Evolutionary conservation across 345 rosid species (phyloP).

Genomic region (Zanthoxylum bungeanum): DNA sequence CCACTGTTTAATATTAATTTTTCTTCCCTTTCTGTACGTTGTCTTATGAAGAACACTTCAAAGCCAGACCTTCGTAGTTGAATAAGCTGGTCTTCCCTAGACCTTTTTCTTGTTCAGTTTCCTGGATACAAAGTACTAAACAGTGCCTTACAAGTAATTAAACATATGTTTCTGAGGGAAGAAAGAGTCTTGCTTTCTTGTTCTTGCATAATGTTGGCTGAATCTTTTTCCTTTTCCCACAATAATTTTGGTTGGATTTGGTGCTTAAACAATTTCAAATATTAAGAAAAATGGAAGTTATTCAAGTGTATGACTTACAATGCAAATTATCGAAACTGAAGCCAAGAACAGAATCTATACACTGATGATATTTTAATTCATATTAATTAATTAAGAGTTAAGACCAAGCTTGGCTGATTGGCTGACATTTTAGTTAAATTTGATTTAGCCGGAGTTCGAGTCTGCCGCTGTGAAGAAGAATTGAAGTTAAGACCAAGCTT

Average conservation of each 20-base stretch:
- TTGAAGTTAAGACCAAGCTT: constrained; percentile 16
- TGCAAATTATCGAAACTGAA: no score
- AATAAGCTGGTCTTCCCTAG: not conserved
- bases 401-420: not conserved
- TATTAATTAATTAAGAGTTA: no score
- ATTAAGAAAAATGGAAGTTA: not conserved
- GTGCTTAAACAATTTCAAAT: not conserved
- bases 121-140: not conserved
- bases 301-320: not conserved
- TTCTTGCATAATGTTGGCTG: not conserved
- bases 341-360: no score
- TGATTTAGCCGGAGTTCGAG: constrained; percentile 53
- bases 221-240: not conserved
- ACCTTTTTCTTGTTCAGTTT: not conserved
- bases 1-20: not conserved
- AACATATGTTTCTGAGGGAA: not conserved
- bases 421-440: constrained; percentile 2
- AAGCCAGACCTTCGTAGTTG: not conserved
- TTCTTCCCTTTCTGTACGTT: not conserved
- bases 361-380: not conserved
- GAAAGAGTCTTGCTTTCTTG: not conserved
- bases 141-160: not conserved
- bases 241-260: not conserved
- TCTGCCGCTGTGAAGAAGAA: constrained; percentile 52
- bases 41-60: not conserved